Evolutionary conservation across 257 asterid species (phyloP).

Genomic region (Pogostemon cablin): DNA sequence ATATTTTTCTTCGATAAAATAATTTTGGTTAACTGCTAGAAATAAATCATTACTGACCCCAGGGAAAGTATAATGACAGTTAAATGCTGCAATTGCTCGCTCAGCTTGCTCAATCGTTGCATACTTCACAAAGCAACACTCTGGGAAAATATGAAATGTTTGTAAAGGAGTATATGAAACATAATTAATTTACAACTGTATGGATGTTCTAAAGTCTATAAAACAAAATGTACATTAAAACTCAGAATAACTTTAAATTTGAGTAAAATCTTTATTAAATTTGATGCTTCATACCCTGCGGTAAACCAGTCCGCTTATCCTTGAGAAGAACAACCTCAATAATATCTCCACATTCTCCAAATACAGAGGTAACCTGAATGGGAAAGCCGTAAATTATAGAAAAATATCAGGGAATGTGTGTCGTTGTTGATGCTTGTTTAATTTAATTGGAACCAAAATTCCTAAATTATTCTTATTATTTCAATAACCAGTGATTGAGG

Average conservation of each 20-base stretch:
- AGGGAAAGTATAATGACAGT: constrained; percentile 60
- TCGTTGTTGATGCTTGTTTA: no score
- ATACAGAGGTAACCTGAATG: constrained; percentile 53
- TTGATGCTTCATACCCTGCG: constrained; percentile 56
- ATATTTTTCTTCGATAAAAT: constrained; percentile 10
- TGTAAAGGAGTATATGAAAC: neutral
- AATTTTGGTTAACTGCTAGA: constrained; percentile 5
- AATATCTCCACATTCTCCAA: constrained; percentile 70
- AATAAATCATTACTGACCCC: constrained; percentile 67
- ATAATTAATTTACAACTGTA: constrained; percentile 1
- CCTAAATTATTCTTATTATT: no score
- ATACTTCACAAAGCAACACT: constrained; percentile 89
- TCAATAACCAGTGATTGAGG: no score
- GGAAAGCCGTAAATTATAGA: neutral
- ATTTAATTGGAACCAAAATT: no score
- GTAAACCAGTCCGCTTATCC: constrained; percentile 76
- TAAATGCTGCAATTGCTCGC: constrained; percentile 64
- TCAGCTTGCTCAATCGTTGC: constrained; percentile 73
- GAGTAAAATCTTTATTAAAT: neutral
- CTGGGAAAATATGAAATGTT: constrained; percentile 43
- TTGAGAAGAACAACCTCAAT: constrained; percentile 73
- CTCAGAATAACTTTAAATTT: constrained; percentile 3
- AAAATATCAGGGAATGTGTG: no score
- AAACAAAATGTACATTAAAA: neutral
- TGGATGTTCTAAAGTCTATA: neutral